Evolutionary conservation across 495 filamentous ascomycete genomes (phyloP), one percentile per base, ranked within the genome.

Genomic region (Pseudoneurospora amorphoporcata): DNA sequence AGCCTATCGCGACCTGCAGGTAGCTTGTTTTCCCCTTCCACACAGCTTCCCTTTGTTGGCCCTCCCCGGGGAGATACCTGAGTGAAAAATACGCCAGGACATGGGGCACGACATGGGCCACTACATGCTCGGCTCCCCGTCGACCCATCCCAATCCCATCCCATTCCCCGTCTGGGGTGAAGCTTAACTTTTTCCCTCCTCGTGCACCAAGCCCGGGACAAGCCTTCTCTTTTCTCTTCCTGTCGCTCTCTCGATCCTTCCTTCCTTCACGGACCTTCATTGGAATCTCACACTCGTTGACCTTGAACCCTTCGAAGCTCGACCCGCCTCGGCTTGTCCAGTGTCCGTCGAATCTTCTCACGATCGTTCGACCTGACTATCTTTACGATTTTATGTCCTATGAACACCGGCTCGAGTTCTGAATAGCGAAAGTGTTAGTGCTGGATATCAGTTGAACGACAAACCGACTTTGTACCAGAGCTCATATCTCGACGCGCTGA

Each of bases 1-100:
- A 74, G 58, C 68, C 71, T 72, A 76, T 75, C 73, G 58, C 70
- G 73, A 75, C 73, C 47, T 70, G 42, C 75, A 73, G 71, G 71
- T 68, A 72, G 68, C 39, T 76, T 43, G 72, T 38, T 69, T 39
- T 39, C 23, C 35, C 69, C 32, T 32, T 71, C 65, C 35, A 17
- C 32, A 38, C 47, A 42, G n/a, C 72, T 40, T 68, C 68, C 53
- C 42, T 41, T 37, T 69, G 73, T 42, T 71, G 73, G 70, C 35
- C 69, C 35, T 70, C 72, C 43, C 39, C 45, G 16, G 38, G 68
- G 39, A 35, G 41, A n/a, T 29, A 10, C 69, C 12, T 19, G 73
- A 47, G 53, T 35, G 53, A 65, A 70, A 70, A 73, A 75, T 23
- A 69, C 39, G 53, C 53, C 53, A 35, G 53, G 53, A 71, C 47